A percentile compares a stretch with the other conserved stretches of the same genome.
Conservation (phyloP, 768 basidiomycete genomes). For the Dacryopinax spathularia region DNA sequence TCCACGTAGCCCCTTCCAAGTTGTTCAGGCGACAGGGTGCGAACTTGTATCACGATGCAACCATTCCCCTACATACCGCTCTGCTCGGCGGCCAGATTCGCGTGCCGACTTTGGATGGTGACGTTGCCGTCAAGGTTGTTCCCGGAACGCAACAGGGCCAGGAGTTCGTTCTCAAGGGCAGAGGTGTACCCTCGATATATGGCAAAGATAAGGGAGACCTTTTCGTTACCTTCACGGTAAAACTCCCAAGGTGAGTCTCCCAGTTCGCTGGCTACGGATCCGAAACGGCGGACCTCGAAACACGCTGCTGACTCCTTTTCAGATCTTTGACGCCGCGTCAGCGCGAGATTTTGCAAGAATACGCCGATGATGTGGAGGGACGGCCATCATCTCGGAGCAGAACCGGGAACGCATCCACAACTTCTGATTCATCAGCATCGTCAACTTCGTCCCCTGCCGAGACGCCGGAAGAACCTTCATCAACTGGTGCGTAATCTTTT, state of each 20-base stretch:
- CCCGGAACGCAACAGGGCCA: conserved; percentile 91
- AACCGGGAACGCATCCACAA: not conserved
- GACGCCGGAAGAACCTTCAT: not conserved
- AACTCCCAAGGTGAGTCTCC: conserved; percentile 68
- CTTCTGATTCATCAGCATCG: not conserved
- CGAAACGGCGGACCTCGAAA: not conserved
- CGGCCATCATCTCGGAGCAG: conserved; percentile 20
- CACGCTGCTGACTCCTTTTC: conserved; percentile 5
- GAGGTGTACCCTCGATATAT: conserved; percentile 58
- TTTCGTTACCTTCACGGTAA: conserved; percentile 74
- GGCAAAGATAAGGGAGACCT: conserved; percentile 60
- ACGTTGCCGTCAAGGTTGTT: conserved; percentile 86
- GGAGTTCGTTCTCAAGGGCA: conserved; percentile 84
- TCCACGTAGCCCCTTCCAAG: conserved; percentile 71
- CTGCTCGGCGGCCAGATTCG: conserved; percentile 85
- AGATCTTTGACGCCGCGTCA: conserved; percentile 76
- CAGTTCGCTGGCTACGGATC: not conserved
- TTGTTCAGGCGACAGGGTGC: conserved; percentile 80
- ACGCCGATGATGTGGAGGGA: conserved; percentile 87
- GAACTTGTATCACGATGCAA: conserved; percentile 78
- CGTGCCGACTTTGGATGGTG: conserved; percentile 88
- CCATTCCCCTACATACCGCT: conserved; percentile 81
- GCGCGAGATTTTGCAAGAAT: conserved; percentile 73
- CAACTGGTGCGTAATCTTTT: not conserved
- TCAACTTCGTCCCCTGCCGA: no score